A percentile compares a stretch with the other conserved stretches of the same genome.
These are phyloP conservation scores for Diphasiastrum complanatum DNA, from an alignment of 83 land plant species.

Conservation along the genomic window DNA sequence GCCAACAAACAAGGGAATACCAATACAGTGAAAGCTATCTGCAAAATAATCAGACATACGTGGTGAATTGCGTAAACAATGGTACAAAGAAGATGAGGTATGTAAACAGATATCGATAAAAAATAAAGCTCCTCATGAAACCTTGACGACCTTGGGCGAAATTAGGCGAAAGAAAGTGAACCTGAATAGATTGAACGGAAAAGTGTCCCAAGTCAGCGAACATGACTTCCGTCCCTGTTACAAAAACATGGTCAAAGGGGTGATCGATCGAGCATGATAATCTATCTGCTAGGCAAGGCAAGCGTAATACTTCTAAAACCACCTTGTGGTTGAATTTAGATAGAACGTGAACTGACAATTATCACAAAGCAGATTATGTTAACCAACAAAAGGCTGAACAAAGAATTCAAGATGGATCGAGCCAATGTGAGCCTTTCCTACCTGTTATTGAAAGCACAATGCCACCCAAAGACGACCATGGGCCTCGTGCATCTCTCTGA, in stretches of 20 bases:
- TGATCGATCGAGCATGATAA: background rate
- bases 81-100: background rate
- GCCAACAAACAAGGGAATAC: constrained; percentile 27
- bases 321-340: background rate
- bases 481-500: background rate
- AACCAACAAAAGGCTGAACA: background rate
- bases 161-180: background rate
- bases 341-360: background rate
- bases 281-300: background rate
- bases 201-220: constrained; percentile 30
- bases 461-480: constrained; percentile 26
- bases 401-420: background rate
- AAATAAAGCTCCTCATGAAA: background rate
- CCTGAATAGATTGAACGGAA: constrained; percentile 19
- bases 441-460: constrained; percentile 33
- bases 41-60: constrained; percentile 4
- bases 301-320: background rate
- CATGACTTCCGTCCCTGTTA: constrained; percentile 34
- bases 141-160: background rate
- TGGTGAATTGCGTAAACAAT: background rate
- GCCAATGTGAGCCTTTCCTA: too few species aligned
- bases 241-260: background rate
- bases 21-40: constrained; percentile 23
- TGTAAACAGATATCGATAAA: background rate
- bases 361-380: background rate